phyloP scores from a whole-genome alignment of 164 flowering plant genomes.

The Magnolia kwangsiensis region DNA sequence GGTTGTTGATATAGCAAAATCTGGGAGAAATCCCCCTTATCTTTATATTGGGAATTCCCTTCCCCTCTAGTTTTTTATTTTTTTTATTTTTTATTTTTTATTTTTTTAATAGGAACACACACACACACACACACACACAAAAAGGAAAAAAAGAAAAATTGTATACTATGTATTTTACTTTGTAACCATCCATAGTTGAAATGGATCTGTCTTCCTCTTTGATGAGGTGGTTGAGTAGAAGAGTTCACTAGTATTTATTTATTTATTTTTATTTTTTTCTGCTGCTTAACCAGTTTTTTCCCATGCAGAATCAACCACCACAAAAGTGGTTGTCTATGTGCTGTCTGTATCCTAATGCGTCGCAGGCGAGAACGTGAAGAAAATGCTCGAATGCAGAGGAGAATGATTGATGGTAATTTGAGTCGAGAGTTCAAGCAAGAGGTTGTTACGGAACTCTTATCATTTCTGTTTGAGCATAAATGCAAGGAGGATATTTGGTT shows the following conservation, averaged over 20 bases:
- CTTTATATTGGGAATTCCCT: too few species aligned
- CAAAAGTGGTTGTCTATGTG: slow-evolving; percentile 85
- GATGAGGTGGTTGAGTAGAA: neutral
- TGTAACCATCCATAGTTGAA: neutral
- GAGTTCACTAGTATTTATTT: neutral
- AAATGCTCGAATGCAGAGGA: slow-evolving; percentile 37
- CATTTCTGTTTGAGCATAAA: too few species aligned
- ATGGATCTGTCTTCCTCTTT: neutral
- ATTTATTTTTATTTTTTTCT: neutral
- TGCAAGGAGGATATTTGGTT: neutral
- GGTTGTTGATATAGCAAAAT: too few species aligned
- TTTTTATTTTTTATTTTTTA: too few species aligned
- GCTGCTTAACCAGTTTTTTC: neutral
- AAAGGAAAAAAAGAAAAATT: too few species aligned
- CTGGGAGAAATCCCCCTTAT: too few species aligned
- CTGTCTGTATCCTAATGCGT: slow-evolving; percentile 87
- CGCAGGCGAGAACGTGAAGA: slow-evolving; percentile 81
- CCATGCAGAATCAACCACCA: slow-evolving; percentile 65
- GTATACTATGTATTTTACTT: neutral
- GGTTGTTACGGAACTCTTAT: slow-evolving; percentile 30
- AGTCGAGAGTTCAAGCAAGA: slow-evolving; percentile 50
- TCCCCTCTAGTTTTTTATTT: too few species aligned
- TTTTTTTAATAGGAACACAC: too few species aligned
- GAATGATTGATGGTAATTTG: slow-evolving; percentile 31
- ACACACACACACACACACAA: neutral